phyloP scores from a whole-genome alignment of 164 flowering plant genomes.

The Protea cynaroides region DNA sequence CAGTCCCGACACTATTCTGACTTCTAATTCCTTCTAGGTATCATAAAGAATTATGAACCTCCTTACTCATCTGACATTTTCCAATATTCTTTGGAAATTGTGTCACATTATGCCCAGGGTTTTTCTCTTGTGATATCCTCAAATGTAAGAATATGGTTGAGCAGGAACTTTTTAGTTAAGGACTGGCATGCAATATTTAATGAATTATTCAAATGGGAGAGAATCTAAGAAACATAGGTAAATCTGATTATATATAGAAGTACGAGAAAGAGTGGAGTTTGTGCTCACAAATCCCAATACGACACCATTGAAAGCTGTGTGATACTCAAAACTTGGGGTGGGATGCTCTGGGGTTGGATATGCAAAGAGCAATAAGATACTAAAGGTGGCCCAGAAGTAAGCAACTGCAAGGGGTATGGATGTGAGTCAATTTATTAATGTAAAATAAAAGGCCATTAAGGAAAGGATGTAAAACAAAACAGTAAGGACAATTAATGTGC shows the following conservation, averaged over 20 bases:
- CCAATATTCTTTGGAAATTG: neutral
- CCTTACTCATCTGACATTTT: too few species aligned
- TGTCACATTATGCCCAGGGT: neutral
- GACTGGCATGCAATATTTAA: neutral
- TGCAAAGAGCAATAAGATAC: slow-evolving; percentile 86
- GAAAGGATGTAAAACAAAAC: neutral
- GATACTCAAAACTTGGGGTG: slow-evolving; percentile 97
- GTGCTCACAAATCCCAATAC: slow-evolving; percentile 90
- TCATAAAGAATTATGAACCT: too few species aligned
- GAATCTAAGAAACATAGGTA: neutral
- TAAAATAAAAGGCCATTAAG: neutral
- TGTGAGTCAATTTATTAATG: neutral
- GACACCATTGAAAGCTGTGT: slow-evolving; percentile 93
- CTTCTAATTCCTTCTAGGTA: too few species aligned
- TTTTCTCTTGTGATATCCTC: neutral
- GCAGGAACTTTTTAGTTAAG: neutral
- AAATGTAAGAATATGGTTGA: neutral
- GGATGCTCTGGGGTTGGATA: slow-evolving; percentile 97
- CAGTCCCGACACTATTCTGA: too few species aligned
- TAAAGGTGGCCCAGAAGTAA: slow-evolving; percentile 69
- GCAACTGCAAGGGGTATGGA: slow-evolving; percentile 52
- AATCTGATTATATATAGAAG: neutral
- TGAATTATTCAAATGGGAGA: neutral
- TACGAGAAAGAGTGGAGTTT: neutral
- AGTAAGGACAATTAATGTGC: slow-evolving; percentile 3